A percentile compares a stretch with the other conserved stretches of the same genome.
Evolutionary conservation across 257 asterid genomes (phyloP).

Genomic region (Solanum megistacrolobum): DNA sequence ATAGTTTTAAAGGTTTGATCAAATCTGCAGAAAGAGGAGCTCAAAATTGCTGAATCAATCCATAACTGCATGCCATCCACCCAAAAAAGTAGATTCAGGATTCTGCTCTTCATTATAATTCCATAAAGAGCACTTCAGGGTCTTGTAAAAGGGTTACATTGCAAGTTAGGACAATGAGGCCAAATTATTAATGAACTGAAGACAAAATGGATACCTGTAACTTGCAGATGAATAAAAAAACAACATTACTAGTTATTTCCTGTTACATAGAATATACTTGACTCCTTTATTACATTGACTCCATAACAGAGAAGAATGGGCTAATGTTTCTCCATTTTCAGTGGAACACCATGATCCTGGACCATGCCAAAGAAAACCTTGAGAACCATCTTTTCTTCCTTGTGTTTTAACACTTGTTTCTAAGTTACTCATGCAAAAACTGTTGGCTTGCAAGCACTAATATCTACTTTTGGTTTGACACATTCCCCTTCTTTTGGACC

Average conservation of each 20-base stretch:
- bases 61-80: neutral
- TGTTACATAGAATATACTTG: neutral
- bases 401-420: neutral
- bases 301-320: neutral
- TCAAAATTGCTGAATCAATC: neutral
- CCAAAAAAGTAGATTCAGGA: neutral
- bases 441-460: constrained; percentile 26
- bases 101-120: neutral
- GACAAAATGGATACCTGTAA: neutral
- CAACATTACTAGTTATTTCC: neutral
- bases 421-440: constrained; percentile 27
- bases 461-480: constrained; percentile 22
- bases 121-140: neutral
- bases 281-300: neutral
- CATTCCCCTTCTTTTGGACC: constrained; percentile 30
- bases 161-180: neutral
- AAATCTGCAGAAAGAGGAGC: neutral
- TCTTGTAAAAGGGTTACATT: neutral
- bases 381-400: neutral
- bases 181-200: neutral
- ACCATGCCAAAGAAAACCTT: neutral
- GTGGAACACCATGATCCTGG: neutral
- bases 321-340: neutral
- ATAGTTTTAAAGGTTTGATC: neutral
- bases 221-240: neutral